Evolutionary conservation across 495 filamentous ascomycete species (phyloP), one percentile per base, ranked within the genome.

Genomic region (Tuber aestivum): DNA sequence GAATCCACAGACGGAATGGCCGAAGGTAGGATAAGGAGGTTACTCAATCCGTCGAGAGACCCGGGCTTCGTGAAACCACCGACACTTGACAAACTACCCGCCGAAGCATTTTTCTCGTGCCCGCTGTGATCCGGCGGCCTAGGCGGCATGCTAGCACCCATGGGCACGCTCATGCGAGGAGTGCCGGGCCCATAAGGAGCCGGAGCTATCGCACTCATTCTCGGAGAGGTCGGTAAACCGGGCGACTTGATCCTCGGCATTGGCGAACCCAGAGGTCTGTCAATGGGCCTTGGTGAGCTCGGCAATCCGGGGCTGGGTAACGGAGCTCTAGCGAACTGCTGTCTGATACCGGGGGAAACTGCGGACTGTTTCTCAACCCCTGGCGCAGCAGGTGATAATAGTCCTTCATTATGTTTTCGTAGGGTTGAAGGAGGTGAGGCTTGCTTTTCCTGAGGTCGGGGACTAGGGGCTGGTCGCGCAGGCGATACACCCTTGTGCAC

Each of bases 1-100:
- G 97, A 90, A 78, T 92, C 89, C 78, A 98, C 89, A 32, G 92
- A 90, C 16, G 93, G 91, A 27, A 99, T 88, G n/a, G 94, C 93
- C 41, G 82, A 81, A 18, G 82, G 81, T 10, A 79, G 44, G 37
- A 79, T 79, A 72, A 79, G 74, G 5, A 79, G 73, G 70, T 69
- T 75, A n/a, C 40, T 42, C 21, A 79, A 41, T 71, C 72, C 61
- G 68, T 79, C 78, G 20, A n/a, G 69, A 41, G 70, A 69, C 56
- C 27, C 27, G 27, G 56, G 56, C 27, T 65, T 35, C 8, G 32
- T 32, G 14, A 35, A 65, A 16, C 56, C 56, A 35, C 56, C 27
- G 14, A 12, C 56, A 41, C 70, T 81, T 71, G 69, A 72, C 35
- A 79, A 74, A 23, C 79, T 82, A 23, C 74, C 70, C 27, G 70